Conservation (phyloP, 371 early-diverging fungal species). For the Actinomortierella ambigua region DNA sequence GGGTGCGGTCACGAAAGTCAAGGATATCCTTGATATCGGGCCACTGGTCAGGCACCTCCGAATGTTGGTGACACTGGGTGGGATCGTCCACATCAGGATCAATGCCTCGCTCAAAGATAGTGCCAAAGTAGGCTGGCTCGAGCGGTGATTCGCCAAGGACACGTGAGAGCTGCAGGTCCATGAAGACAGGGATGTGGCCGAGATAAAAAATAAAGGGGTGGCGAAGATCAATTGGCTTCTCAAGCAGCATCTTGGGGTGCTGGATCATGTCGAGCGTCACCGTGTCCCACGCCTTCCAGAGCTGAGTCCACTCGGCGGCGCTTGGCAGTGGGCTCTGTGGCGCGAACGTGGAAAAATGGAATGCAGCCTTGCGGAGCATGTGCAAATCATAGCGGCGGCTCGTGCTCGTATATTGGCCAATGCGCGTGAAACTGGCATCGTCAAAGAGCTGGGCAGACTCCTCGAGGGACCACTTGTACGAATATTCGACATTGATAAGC, state of each 20-base stretch:
- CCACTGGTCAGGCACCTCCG: constrained; percentile 80
- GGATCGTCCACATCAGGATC: constrained; percentile 90
- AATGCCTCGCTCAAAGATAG: constrained; percentile 93
- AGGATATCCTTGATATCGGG: constrained; percentile 68
- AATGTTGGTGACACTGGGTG: constrained; percentile 78
- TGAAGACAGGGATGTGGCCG: constrained; percentile 88
- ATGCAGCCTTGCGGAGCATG: constrained; percentile 73
- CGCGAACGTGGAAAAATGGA: constrained; percentile 50
- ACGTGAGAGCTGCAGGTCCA: constrained; percentile 82
- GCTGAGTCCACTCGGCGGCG: constrained; percentile 70
- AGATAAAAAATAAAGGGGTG: constrained; percentile 92
- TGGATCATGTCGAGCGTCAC: constrained; percentile 69
- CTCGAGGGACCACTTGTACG: constrained; percentile 76
- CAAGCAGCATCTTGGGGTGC: constrained; percentile 56
- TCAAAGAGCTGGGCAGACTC: constrained; percentile 67
- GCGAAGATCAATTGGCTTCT: constrained; percentile 82
- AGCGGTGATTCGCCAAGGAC: constrained; percentile 59
- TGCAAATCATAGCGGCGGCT: constrained; percentile 72
- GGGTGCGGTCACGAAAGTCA: constrained; percentile 67
- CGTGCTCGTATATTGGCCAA: constrained; percentile 67
- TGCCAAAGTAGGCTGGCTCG: constrained; percentile 65
- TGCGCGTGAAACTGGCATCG: constrained; percentile 56
- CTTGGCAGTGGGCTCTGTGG: constrained; percentile 25
- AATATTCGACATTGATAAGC: constrained; percentile 87
- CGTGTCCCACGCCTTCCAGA: constrained; percentile 86